Conservation (phyloP, 2,329 filamentous ascomycete genomes). For the Penicillium sp. region DNA sequence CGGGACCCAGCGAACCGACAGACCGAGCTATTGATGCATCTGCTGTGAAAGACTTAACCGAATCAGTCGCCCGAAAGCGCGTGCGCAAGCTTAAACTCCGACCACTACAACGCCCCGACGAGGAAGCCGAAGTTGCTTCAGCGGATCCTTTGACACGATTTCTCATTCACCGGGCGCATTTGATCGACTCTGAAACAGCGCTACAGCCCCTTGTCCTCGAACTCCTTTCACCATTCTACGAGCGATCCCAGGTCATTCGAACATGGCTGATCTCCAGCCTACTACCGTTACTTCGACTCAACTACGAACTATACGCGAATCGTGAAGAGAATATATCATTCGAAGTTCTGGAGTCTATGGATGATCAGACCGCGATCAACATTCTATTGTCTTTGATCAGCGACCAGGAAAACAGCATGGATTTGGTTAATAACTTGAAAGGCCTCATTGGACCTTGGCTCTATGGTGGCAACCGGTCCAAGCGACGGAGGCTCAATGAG, state of each 20-base stretch:
- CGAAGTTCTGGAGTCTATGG: constrained; percentile 55
- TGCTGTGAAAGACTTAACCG: constrained; percentile 51
- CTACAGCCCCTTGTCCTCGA: constrained; percentile 58
- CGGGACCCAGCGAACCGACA: constrained; percentile 29
- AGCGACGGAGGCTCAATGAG: constrained; percentile 53
- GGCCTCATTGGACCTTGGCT: constrained; percentile 66
- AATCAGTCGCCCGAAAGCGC: constrained; percentile 53
- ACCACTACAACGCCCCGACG: constrained; percentile 50
- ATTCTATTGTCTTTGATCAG: constrained; percentile 52
- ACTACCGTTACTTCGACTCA: constrained; percentile 60
- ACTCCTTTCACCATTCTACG: constrained; percentile 61
- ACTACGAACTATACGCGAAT: constrained; percentile 65
- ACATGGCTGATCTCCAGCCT: constrained; percentile 63
- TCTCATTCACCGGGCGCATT: constrained; percentile 61
- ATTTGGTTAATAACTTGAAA: constrained; percentile 57
- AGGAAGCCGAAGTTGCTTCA: constrained; percentile 45
- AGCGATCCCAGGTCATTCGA: constrained; percentile 53
- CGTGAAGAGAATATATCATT: constrained; percentile 49
- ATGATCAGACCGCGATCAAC: constrained; percentile 55
- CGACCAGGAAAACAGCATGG: constrained; percentile 35
- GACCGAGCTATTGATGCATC: constrained; percentile 48
- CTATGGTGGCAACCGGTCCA: constrained; percentile 57
- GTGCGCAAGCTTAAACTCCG: constrained; percentile 55
- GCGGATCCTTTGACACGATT: constrained; percentile 57
- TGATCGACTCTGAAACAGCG: constrained; percentile 61